Conservation (phyloP, 1,139 yeast genomes). For the Kodamaea anthophila region DNA sequence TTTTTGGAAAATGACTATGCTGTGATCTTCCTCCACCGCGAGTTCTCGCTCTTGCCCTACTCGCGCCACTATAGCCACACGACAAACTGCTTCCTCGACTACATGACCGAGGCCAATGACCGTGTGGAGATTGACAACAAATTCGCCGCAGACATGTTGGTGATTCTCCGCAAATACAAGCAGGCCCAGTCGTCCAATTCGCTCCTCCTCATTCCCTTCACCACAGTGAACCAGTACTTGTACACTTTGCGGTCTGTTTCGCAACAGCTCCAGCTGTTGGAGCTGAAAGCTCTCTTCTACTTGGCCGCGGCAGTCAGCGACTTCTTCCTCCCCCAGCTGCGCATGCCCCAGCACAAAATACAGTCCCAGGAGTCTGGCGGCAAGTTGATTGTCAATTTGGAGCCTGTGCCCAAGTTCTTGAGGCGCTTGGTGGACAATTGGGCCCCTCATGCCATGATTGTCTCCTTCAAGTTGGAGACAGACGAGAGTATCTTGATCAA, state of each 20-base stretch:
- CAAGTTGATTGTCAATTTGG: slow-evolving; percentile 74
- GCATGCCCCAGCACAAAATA: slow-evolving; percentile 88
- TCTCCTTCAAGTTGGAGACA: slow-evolving; percentile 91
- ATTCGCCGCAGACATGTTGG: slow-evolving; percentile 57
- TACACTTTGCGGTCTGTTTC: slow-evolving; percentile 74
- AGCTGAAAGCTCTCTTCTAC: slow-evolving; percentile 62
- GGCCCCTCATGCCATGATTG: slow-evolving; percentile 95
- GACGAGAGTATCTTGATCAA: slow-evolving; percentile 62
- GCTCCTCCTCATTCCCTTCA: slow-evolving; percentile 73
- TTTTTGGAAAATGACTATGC: slow-evolving; percentile 82
- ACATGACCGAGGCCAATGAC: slow-evolving; percentile 53
- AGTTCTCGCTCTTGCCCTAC: slow-evolving; percentile 85
- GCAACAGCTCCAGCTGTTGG: slow-evolving; percentile 47
- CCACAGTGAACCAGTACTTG: slow-evolving; percentile 90
- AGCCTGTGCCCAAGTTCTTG: slow-evolving; percentile 93
- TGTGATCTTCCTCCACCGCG: slow-evolving; percentile 87
- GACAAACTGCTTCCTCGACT: slow-evolving; percentile 80
- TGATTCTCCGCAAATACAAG: slow-evolving; percentile 61
- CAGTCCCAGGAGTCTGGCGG: slow-evolving; percentile 74
- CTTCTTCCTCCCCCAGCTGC: slow-evolving; percentile 81
- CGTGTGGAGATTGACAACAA: slow-evolving; percentile 54
- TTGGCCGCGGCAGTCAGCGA: slow-evolving; percentile 98
- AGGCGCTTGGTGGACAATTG: slow-evolving; percentile 83
- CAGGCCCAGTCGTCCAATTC: slow-evolving; percentile 52
- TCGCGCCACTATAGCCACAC: slow-evolving; percentile 85